These are phyloP conservation scores for Trichoderma koningiopsis DNA, from an alignment of 2,329 filamentous ascomycete genomes.

Conservation along the genomic window DNA sequence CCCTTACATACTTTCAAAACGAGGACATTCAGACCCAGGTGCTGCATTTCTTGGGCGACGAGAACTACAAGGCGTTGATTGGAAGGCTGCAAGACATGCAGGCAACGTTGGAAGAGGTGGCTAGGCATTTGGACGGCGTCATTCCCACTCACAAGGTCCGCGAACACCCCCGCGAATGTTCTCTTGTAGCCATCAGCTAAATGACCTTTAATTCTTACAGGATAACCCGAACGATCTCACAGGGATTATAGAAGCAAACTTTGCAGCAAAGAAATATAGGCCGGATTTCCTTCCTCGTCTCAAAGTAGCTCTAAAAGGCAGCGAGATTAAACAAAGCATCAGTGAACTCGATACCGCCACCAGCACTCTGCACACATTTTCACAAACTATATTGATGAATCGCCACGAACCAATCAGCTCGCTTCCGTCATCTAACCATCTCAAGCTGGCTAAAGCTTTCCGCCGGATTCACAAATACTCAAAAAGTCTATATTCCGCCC, in stretches of 20 bases:
- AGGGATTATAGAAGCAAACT: slow-evolving; percentile 20
- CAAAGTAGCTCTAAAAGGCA: slow-evolving; percentile 9
- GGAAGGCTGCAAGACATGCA: slow-evolving; percentile 15
- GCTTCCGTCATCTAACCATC: background rate
- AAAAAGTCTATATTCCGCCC: slow-evolving; percentile 10
- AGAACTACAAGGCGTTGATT: slow-evolving; percentile 10
- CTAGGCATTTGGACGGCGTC: slow-evolving; percentile 7
- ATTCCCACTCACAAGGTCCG: slow-evolving; percentile 17
- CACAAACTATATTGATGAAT: slow-evolving; percentile 19
- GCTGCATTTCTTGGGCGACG: slow-evolving; percentile 3
- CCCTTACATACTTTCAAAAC: slow-evolving; percentile 11
- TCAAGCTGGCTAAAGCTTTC: slow-evolving; percentile 8
- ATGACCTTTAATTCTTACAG: background rate
- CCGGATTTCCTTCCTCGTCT: slow-evolving; percentile 11
- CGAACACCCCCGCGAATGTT: too few species aligned
- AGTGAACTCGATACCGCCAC: slow-evolving; percentile 14
- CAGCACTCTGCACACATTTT: slow-evolving; percentile 8
- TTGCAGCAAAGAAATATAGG: background rate
- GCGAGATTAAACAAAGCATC: slow-evolving; percentile 21
- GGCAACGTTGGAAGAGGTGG: background rate
- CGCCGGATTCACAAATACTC: slow-evolving; percentile 10
- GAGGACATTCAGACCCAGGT: background rate
- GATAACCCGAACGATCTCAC: slow-evolving; percentile 8
- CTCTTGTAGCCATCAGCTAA: too few species aligned
- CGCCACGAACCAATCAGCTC: background rate